Base-by-base conservation (phyloP, 2,329 filamentous ascomycete genomes). In the Exophiala alcalophila region DNA sequence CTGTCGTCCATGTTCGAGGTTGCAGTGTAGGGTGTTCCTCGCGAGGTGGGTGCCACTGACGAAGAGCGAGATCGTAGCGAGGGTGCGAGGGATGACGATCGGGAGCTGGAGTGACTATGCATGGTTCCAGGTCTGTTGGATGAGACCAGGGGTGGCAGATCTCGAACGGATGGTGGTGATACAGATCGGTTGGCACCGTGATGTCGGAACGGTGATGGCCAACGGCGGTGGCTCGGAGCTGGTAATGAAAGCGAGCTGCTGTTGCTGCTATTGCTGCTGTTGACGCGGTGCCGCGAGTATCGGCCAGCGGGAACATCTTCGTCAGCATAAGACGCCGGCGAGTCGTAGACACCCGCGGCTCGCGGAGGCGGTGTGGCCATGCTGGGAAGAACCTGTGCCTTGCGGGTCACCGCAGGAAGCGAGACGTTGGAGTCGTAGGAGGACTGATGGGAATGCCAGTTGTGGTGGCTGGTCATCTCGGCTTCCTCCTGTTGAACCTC, bases 401-500 rank as follows among this genome's bases (percentile, higher is more conserved):
- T 43, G 34, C 35, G 40, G 12, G 44, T n/a, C 27, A 44, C 29
- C 12, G 47, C 39, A 19, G 42, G 40, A 8, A 52, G 31, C 12
- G 50, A 50, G 10, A 52, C 33, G 19, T 39, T 43, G 23, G 45
- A 49, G 19, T 57, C 53, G 40, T 53, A 51, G 2, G 48, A 45
- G 14, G 50, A 40, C 26, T 52, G 48, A 32, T 56, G 55, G 57
- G 63, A 64, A 62, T 57, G 66, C 65, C 41, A 57, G 42, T 52
- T 40, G 30, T 55, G 47, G 28, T 35, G 30, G 46, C 70, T 61
- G 59, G 68, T 66, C 45, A 66, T 59, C 40, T 65, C 64, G 19
- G 62, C 60, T 46, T 71, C 69, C 63, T 77, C 74, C 58, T 79
- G 72, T 47, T 74, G 72, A 43, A 74, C 67, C 50, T 74, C 71